Base-by-base conservation (phyloP, 2,329 filamentous ascomycete species). In the Penicillium hordei region DNA sequence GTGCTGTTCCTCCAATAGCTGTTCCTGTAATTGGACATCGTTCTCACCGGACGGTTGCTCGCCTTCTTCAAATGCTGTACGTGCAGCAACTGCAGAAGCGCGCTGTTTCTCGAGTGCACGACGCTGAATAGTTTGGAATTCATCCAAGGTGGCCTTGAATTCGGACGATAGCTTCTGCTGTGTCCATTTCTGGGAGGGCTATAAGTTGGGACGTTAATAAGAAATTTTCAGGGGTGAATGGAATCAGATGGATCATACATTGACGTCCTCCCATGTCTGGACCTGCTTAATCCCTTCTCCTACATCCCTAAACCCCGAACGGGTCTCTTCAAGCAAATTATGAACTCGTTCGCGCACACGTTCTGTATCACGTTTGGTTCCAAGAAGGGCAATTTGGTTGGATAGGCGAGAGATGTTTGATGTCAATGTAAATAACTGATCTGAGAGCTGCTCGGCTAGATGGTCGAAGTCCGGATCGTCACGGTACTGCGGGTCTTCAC, bases 121-220 rank as follows among this genome's bases (percentile, higher is more conserved):
- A 60, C 92, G 87, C 77, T 97, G 94, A n/a, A 97, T 85, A 55
- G 83, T 83, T 78, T 97, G 93, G 77, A 99, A 99, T 68, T 97
- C 93, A 66, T 88, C 86, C 58, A 97, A 85, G 48, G 90, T 90
- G 36, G 90, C 85, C 72, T 93, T 90, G 80, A 97, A 97, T 74
- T 97, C 93, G 70, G 91, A 90, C 61, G 91, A 93, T 34, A 99
- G 84, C 75, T 97, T 97, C 67, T 93, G 90, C 70, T 97, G 93
- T 23, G 92, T 94, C 80, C 96, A 97, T 76, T 93, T 95, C 81
- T 99, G 94, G 54, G 91, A 90, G 60, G 93, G 91, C 91, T 96
- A 59, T 43, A 48, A 23, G 31, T 4, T 25, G 34, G 6, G 42
- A 23, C 7, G 46, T 60, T 44, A 57, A 57, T 68, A 62, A 66